These are phyloP conservation scores for Diaporthe destruens DNA, from an alignment of 2,329 filamentous ascomycete species.

Conservation along the genomic window DNA sequence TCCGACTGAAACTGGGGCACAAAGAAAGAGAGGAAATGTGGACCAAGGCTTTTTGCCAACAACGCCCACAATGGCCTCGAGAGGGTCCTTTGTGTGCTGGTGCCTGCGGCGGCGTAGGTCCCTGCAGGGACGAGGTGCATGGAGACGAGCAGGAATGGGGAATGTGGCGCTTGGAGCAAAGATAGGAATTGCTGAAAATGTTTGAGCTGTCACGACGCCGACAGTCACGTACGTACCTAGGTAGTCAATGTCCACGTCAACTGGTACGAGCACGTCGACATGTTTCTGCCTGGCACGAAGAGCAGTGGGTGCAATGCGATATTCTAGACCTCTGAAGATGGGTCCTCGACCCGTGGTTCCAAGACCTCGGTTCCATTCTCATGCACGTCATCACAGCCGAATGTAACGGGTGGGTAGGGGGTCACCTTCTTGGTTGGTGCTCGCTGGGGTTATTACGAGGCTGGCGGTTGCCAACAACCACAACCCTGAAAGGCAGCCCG, in stretches of 20 bases:
- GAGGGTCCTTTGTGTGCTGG: background rate
- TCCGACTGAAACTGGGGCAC: constrained; percentile 27
- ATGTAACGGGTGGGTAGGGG: constrained; percentile 33
- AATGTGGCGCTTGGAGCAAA: constrained; percentile 17
- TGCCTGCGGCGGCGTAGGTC: constrained; percentile 11
- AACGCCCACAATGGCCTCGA: background rate
- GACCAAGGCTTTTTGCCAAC: constrained; percentile 19
- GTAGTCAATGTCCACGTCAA: background rate
- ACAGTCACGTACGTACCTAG: no score
- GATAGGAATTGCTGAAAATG: background rate
- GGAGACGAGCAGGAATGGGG: background rate
- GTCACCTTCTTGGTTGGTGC: constrained; percentile 37
- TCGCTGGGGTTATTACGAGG: constrained; percentile 52
- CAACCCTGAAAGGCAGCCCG: background rate
- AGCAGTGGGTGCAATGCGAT: background rate
- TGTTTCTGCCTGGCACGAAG: background rate
- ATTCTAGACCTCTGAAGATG: background rate
- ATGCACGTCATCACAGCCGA: constrained; percentile 25
- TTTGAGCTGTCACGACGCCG: no score
- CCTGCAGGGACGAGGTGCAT: no score
- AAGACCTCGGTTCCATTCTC: constrained; percentile 2
- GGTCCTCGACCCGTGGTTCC: background rate
- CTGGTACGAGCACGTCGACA: no score
- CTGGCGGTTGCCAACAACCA: background rate
- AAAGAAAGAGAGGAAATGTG: constrained; percentile 25